Conservation (phyloP, 306 rosid species). For the Carpinus fangiana region DNA sequence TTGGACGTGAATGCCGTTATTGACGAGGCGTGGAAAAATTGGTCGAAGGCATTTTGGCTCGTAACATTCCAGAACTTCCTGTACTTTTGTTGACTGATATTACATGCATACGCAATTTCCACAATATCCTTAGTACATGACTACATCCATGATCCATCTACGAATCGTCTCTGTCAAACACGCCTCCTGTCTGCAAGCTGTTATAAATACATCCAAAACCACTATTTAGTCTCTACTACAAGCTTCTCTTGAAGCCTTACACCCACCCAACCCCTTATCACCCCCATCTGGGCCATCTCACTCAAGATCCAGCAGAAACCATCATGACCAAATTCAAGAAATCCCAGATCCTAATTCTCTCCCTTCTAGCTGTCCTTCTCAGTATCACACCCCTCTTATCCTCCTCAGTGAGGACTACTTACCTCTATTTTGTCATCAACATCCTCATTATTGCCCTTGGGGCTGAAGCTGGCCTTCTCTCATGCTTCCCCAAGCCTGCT, state of each 20-base stretch:
- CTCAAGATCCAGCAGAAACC: constrained; percentile 1
- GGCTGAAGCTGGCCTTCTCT: constrained; percentile 78
- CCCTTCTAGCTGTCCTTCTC: constrained; percentile 55
- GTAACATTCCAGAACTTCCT: background rate
- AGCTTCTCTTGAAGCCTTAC: constrained; percentile 15
- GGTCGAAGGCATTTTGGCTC: background rate
- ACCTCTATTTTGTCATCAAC: constrained; percentile 63
- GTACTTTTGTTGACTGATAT: constrained; percentile 15
- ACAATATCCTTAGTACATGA: background rate
- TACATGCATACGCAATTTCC: background rate
- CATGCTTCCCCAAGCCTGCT: constrained; percentile 45
- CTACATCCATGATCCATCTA: background rate
- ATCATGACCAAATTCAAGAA: constrained; percentile 54
- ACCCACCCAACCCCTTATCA: constrained; percentile 11
- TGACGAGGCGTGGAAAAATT: background rate
- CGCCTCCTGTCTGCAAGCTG: background rate
- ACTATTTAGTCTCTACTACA: constrained; percentile 28
- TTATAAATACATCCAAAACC: constrained; percentile 42
- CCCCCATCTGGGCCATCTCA: background rate
- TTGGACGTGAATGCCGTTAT: too few species aligned
- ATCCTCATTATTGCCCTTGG: constrained; percentile 65
- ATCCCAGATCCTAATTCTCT: constrained; percentile 54
- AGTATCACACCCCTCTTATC: constrained; percentile 59
- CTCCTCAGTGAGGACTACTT: constrained; percentile 55
- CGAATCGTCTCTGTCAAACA: background rate